phyloP scores from a whole-genome alignment of 192 early-diverging fungal genomes.

The Coemansia sp. region DNA sequence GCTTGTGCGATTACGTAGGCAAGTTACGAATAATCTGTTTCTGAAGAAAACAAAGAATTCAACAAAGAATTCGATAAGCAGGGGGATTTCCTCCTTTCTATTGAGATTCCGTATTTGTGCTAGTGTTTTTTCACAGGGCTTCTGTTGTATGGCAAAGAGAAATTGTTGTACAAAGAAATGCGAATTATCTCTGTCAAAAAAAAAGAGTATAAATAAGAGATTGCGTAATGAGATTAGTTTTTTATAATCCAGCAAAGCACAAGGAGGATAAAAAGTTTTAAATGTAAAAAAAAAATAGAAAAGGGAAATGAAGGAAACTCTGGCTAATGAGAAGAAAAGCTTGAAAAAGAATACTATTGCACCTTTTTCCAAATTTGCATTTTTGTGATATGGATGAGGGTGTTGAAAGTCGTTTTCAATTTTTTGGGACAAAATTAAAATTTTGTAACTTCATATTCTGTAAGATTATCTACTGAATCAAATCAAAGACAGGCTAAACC shows the following conservation, averaged over 20 bases:
- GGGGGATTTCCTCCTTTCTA: not conserved
- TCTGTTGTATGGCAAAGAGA: not conserved
- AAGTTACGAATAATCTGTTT: not conserved
- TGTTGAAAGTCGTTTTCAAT: too few relatives aligned
- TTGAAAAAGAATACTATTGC: not conserved
- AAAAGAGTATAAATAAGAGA: not conserved
- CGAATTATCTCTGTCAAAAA: slow-evolving; percentile 1
- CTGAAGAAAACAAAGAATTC: not conserved
- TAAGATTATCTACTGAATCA: too few relatives aligned
- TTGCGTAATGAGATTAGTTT: not conserved
- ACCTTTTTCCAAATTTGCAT: not conserved
- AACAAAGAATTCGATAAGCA: not conserved
- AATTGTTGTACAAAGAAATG: slow-evolving; percentile 5
- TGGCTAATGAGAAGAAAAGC: not conserved
- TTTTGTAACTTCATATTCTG: too few relatives aligned
- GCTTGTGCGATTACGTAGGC: not conserved
- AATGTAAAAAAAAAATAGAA: not conserved
- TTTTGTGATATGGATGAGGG: not conserved
- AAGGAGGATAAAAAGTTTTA: not conserved
- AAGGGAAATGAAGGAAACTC: not conserved
- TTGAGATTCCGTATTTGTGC: not conserved
- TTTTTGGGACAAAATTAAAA: too few relatives aligned
- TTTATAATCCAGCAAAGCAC: not conserved
- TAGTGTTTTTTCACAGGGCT: not conserved
- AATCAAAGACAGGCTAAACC: too few relatives aligned